Conservation (phyloP, 2,329 filamentous ascomycete species). For the Acephala macrosclerotiorum region DNA sequence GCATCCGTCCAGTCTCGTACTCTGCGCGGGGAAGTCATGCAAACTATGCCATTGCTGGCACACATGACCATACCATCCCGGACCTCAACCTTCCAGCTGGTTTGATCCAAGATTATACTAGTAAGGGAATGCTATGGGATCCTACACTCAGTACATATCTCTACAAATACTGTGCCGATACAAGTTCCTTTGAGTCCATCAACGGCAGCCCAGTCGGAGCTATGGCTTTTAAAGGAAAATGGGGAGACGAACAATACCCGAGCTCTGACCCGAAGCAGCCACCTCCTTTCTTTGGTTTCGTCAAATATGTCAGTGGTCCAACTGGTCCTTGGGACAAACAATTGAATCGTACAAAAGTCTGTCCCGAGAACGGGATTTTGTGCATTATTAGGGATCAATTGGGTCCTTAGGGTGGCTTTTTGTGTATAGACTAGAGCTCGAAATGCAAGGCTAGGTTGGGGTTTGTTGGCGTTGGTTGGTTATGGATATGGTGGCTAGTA, state of each 20-base stretch:
- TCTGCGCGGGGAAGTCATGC: slow-evolving; percentile 69
- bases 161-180: slow-evolving; percentile 57
- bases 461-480: not conserved
- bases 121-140: slow-evolving; percentile 66
- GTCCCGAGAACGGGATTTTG: slow-evolving; percentile 52
- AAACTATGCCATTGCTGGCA: slow-evolving; percentile 65
- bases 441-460: not conserved
- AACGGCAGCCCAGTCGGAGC: slow-evolving; percentile 56
- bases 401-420: slow-evolving; percentile 26
- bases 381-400: slow-evolving; percentile 41
- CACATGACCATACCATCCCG: slow-evolving; percentile 69
- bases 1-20: slow-evolving; percentile 62
- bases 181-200: slow-evolving; percentile 34
- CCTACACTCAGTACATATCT: slow-evolving; percentile 61
- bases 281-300: slow-evolving; percentile 50
- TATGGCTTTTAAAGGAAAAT: slow-evolving; percentile 63
- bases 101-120: slow-evolving; percentile 61
- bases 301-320: slow-evolving; percentile 64
- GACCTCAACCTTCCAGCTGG: slow-evolving; percentile 62
- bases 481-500: not conserved
- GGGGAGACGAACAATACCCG: slow-evolving; percentile 68
- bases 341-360: slow-evolving; percentile 61
- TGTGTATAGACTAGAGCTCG: not conserved
- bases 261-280: slow-evolving; percentile 50
- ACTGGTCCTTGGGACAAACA: slow-evolving; percentile 68